Conservation (phyloP, 345 rosid genomes). For the Lepidium aucheri region DNA sequence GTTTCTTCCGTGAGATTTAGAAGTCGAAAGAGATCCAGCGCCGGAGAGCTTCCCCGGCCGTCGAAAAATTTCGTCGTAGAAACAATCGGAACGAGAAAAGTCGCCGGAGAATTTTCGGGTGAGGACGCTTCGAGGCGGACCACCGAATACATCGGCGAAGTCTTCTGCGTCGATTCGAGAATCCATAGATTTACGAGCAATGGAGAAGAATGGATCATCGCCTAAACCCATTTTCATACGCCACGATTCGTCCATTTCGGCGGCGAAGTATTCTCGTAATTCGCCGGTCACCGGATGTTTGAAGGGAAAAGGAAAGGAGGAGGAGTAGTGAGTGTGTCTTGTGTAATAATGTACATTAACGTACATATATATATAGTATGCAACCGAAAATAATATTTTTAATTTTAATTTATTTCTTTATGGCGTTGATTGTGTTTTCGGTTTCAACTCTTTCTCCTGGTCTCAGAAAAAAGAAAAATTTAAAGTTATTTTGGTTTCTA, state of each 20-base stretch:
- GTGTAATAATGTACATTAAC: conserved; percentile 5
- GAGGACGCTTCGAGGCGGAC: conserved; percentile 70
- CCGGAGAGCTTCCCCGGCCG: conserved; percentile 29
- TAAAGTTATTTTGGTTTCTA: too few species aligned
- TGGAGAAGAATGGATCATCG: conserved; percentile 31
- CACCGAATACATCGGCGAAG: conserved; percentile 87
- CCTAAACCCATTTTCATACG: conserved; percentile 60
- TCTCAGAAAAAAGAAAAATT: too few species aligned
- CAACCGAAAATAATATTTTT: too few species aligned
- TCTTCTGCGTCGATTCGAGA: conserved; percentile 42
- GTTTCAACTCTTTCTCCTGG: too few species aligned
- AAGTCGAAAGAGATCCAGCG: conserved; percentile 6
- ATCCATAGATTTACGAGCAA: conserved; percentile 42
- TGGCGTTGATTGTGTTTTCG: not conserved
- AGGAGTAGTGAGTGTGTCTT: not conserved
- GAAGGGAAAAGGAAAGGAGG: not conserved
- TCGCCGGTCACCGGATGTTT: not conserved
- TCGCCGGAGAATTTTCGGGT: conserved; percentile 58
- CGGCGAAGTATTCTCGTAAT: not conserved
- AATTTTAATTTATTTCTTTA: not conserved
- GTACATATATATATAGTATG: conserved; percentile 11
- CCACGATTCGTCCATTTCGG: conserved; percentile 82
- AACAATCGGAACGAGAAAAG: conserved; percentile 35
- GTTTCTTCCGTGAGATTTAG: conserved; percentile 40
- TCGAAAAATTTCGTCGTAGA: conserved; percentile 69